phyloP scores from a whole-genome alignment of 306 rosid species.

The Styphnolobium japonicum region DNA sequence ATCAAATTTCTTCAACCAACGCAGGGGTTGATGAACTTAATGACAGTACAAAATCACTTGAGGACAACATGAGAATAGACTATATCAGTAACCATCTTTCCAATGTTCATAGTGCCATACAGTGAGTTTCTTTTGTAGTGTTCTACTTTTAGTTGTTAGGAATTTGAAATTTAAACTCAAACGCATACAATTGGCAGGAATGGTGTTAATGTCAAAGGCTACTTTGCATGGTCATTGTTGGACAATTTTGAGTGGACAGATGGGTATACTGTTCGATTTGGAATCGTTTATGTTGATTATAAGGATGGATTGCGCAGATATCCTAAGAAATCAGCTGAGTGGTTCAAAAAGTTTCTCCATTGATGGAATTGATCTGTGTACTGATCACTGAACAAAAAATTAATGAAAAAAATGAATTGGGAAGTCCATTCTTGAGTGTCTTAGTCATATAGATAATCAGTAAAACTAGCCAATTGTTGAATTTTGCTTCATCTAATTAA shows the following conservation, averaged over 20 bases:
- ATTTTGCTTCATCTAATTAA: not conserved
- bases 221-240: constrained; percentile 51
- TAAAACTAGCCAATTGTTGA: not conserved
- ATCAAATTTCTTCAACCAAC: not conserved
- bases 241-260: constrained; percentile 47
- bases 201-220: constrained; percentile 48
- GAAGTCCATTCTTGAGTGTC: not conserved
- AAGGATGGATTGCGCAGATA: constrained; percentile 28
- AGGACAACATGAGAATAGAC: constrained; percentile 22
- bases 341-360: constrained; percentile 45
- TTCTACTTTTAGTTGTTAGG: not conserved
- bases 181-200: not conserved
- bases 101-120: constrained; percentile 14
- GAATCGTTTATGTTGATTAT: constrained; percentile 40
- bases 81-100: constrained; percentile 15
- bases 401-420: no score
- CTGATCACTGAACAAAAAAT: no score
- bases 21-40: constrained; percentile 30
- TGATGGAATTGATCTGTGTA: not conserved
- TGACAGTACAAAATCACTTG: constrained; percentile 17
- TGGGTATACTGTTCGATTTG: constrained; percentile 44
- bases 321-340: constrained; percentile 46
- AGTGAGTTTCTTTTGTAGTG: constrained; percentile 18
- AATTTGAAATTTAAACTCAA: not conserved
- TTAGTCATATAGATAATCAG: not conserved